These are phyloP conservation scores for Ormosia emarginata DNA, from an alignment of 306 rosid species.

Conservation along the genomic window DNA sequence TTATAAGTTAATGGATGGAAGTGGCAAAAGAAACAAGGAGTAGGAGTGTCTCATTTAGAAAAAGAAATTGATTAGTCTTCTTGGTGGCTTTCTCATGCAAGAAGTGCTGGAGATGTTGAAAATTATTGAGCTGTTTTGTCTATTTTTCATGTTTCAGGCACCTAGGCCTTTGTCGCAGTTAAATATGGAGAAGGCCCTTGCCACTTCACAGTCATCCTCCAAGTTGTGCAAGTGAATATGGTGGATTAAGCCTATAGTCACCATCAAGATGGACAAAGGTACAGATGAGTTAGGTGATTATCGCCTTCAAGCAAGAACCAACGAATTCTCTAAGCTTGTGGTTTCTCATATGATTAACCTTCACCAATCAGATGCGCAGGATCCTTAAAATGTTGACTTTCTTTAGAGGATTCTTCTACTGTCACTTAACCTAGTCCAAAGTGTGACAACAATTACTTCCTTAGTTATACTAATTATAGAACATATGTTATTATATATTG, in stretches of 20 bases:
- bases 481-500: too few relatives aligned
- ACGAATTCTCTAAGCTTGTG: too few relatives aligned
- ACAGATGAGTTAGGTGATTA: conserved; percentile 55
- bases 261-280: conserved; percentile 44
- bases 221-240: conserved; percentile 79
- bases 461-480: conserved; percentile 19
- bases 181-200: too few relatives aligned
- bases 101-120: conserved; percentile 12
- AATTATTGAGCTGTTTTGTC: conserved; percentile 16
- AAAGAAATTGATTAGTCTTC: too few relatives aligned
- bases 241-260: conserved; percentile 45
- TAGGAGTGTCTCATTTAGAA: too few relatives aligned
- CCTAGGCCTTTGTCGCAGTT: too few relatives aligned
- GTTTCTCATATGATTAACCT: too few relatives aligned
- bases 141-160: too few relatives aligned
- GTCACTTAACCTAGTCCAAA: conserved; percentile 19
- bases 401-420: conserved; percentile 1
- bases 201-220: conserved; percentile 57
- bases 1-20: too few relatives aligned
- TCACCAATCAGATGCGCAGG: conserved; percentile 65
- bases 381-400: conserved; percentile 35
- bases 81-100: too few relatives aligned
- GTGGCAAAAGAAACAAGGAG: too few relatives aligned
- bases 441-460: conserved; percentile 19
- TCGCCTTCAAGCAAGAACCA: conserved; percentile 69